These are phyloP conservation scores for Mycena citricolor DNA, from an alignment of 1,284 basidiomycete species.

Conservation along the genomic window DNA sequence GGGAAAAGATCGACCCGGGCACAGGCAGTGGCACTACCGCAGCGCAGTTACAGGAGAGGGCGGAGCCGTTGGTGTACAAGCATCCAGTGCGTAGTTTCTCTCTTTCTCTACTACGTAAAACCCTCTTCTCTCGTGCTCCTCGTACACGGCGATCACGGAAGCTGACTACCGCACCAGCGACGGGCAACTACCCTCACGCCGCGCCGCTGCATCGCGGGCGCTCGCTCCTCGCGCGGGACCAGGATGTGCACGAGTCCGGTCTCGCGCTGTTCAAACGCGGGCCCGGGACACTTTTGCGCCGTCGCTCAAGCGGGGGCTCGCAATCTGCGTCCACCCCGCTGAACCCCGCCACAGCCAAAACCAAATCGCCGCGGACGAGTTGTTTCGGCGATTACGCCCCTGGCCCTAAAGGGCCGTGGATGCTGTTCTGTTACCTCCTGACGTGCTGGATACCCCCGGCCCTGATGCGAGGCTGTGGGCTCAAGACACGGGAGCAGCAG, in stretches of 20 bases:
- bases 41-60: conserved; percentile 74
- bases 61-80: conserved; percentile 56
- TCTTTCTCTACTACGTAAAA: too few species aligned
- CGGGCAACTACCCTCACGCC: conserved; percentile 77
- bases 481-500: conserved; percentile 90
- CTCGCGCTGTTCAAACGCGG: conserved; percentile 84
- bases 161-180: too few species aligned
- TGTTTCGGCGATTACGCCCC: too few species aligned
- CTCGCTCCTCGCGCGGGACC: conserved; percentile 83
- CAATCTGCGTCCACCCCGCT: conserved; percentile 38
- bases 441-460: conserved; percentile 85
- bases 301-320: too few species aligned
- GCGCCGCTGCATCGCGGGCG: conserved; percentile 76
- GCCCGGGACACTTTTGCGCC: conserved; percentile 71
- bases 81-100: conserved; percentile 75
- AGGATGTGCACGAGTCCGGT: conserved; percentile 86
- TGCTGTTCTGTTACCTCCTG: conserved; percentile 90
- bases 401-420: conserved; percentile 87
- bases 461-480: conserved; percentile 51
- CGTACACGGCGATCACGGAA: too few species aligned
- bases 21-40: conserved; percentile 93
- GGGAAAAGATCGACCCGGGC: conserved; percentile 94
- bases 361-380: conserved; percentile 34
- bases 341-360: conserved; percentile 22
- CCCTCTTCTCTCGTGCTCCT: too few species aligned